Percentiles rank a stretch among this genome's conserved stretches.
phyloP scores from a whole-genome alignment of 2,329 filamentous ascomycete genomes.

The Phoma sp. region DNA sequence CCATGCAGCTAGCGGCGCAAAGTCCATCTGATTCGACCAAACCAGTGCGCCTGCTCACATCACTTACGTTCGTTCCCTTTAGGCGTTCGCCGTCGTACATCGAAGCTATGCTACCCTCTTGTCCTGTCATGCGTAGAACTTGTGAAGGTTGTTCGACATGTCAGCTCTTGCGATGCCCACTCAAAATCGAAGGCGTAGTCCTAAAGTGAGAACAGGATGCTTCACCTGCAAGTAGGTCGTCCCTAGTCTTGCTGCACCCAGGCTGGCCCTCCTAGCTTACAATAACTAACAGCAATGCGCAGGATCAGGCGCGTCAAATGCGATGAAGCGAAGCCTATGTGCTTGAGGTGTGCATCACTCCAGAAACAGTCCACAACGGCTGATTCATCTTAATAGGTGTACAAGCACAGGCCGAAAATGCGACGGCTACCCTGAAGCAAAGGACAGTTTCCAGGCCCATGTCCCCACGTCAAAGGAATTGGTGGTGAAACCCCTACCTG shows the following conservation, averaged over 20 bases:
- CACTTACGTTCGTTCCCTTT: background rate
- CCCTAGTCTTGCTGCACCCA: background rate
- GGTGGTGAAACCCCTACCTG: background rate
- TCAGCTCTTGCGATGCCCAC: constrained; percentile 2
- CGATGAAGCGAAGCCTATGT: constrained; percentile 29
- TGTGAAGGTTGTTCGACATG: constrained; percentile 5
- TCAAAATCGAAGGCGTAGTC: constrained; percentile 17
- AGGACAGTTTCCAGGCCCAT: constrained; percentile 1
- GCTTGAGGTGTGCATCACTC: constrained; percentile 22
- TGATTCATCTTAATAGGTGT: constrained; percentile 30
- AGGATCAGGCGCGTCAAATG: constrained; percentile 33
- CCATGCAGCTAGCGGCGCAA: background rate
- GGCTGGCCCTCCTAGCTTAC: background rate
- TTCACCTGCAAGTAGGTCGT: constrained; percentile 34
- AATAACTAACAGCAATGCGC: background rate
- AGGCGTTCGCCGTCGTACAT: background rate
- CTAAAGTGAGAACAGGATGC: constrained; percentile 36
- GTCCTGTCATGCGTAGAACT: background rate
- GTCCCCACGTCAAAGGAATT: background rate
- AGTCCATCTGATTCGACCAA: background rate
- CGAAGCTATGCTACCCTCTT: background rate
- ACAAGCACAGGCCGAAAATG: constrained; percentile 39
- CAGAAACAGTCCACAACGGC: background rate
- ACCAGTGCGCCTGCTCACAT: background rate
- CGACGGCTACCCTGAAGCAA: constrained; percentile 31